Base-by-base conservation (phyloP, 768 basidiomycete genomes). In the Cantharellus anzutake region DNA sequence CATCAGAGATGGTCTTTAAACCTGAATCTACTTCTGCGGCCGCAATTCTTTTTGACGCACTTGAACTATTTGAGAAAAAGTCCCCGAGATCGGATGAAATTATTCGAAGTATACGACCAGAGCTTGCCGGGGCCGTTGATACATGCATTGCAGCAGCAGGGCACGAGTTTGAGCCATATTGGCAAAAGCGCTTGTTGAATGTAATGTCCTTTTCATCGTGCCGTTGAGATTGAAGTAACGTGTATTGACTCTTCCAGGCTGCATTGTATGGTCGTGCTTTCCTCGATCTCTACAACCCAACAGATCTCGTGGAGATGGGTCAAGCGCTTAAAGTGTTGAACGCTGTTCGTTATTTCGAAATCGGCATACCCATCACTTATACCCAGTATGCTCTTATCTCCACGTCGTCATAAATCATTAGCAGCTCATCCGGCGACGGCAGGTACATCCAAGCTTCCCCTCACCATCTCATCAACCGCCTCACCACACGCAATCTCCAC, bases 211-310 rank as follows among this genome's bases (percentile, higher is more conserved):
- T 50, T 16, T 57, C 29, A 5, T 5, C 39, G 16, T 5, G 2
- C 40, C 40, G 2, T 4, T 41, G 29, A 16, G 50, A 38, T 2
- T 7, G 20, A n/a, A 16, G n/a, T 55, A 7, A 37, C 11, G 57
- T 29, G 41, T 0, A 1, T 44, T 55, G 48, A n/a, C n/a, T 16
- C 14, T 35, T 63, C 0, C 64, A 94, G 88, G 91, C 93, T n/a
- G 94, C 94, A 4, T 92, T 92, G 68, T 97, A 94, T 66, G 96
- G 94, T 1, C 80, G 91, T 62, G 85, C 89, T 0, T 99, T 92
- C 68, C 71, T 99, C 63, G 96, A 98, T 67, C 76, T 91, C 37
- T 86, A 91, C 67, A 87, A 97, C 68, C 87, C 94, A 3, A 82
- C 80, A 0, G 91, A 96, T 66, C 93, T 96, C 65, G 81, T 98